Conservation (phyloP, 331 rosid species). For the Prunus yedoensis region DNA sequence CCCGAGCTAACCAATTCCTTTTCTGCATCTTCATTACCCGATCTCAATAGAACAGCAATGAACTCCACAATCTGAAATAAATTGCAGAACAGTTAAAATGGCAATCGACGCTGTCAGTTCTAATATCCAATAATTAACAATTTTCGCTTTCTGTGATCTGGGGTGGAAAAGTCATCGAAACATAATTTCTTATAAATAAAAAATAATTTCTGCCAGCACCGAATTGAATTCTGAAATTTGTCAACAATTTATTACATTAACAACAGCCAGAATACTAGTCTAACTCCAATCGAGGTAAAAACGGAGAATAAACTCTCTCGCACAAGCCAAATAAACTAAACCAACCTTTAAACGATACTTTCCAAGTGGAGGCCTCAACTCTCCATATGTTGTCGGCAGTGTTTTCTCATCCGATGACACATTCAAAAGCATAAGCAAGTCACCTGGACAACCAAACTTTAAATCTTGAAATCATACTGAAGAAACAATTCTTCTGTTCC, state of each 20-base stretch:
- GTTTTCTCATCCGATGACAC: slow-evolving; percentile 74
- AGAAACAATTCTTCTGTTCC: neutral
- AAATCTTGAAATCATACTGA: slow-evolving; percentile 1
- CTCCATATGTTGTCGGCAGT: slow-evolving; percentile 92
- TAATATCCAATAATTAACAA: neutral
- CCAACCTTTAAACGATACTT: slow-evolving; percentile 93
- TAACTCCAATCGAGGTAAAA: neutral
- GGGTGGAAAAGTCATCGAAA: neutral
- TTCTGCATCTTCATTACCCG: slow-evolving; percentile 81
- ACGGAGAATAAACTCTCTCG: neutral
- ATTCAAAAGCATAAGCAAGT: slow-evolving; percentile 71
- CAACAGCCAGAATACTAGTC: neutral
- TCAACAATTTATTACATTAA: neutral
- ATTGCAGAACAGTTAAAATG: slow-evolving; percentile 11
- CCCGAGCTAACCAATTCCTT: slow-evolving; percentile 82
- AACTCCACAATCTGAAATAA: slow-evolving; percentile 84
- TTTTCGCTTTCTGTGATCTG: neutral
- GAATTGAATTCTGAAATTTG: neutral
- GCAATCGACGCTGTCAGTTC: neutral
- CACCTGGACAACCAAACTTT: slow-evolving; percentile 54
- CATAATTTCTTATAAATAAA: neutral
- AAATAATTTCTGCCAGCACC: neutral
- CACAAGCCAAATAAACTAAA: slow-evolving; percentile 1
- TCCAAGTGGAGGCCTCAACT: slow-evolving; percentile 96
- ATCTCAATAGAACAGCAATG: slow-evolving; percentile 80